Conservation (phyloP, 2,329 filamentous ascomycete genomes). For the Apiospora phragmitis region DNA sequence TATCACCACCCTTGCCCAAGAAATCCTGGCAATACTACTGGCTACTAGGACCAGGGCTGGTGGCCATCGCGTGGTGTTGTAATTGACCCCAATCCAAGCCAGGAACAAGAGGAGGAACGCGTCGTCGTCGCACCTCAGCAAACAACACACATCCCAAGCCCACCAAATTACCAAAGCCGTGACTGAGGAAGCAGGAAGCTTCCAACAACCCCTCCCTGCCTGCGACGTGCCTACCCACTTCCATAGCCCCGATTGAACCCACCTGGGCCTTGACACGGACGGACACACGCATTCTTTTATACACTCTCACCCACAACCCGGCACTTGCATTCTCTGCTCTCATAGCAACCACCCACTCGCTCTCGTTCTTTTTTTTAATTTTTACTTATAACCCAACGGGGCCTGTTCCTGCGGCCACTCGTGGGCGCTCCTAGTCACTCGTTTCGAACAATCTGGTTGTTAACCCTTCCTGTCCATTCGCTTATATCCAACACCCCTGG, state of each 20-base stretch:
- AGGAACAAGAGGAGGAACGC: background rate
- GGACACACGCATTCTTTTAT: constrained; percentile 5
- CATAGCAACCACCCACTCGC: background rate
- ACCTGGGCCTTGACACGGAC: background rate
- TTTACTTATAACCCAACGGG: background rate
- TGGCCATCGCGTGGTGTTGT: background rate
- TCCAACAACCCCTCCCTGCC: constrained; percentile 1
- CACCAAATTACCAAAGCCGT: background rate
- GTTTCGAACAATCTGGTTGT: constrained; percentile 5
- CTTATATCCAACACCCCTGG: constrained; percentile 5
- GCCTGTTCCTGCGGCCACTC: constrained; percentile 1
- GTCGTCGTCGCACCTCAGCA: constrained; percentile 6
- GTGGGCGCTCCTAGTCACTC: background rate
- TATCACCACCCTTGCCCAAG: background rate
- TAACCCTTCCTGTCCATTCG: background rate
- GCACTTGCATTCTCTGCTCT: background rate
- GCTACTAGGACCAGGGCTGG: background rate
- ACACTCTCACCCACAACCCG: background rate
- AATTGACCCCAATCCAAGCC: background rate
- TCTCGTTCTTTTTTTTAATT: background rate
- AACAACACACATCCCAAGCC: background rate
- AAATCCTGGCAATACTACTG: background rate
- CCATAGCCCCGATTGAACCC: background rate
- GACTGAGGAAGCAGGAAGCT: constrained; percentile 2
- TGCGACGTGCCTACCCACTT: constrained; percentile 1